A percentile compares a stretch with the other conserved stretches of the same genome.
Evolutionary conservation across 2,329 filamentous ascomycete species (phyloP).

Genomic region (Apiospora arundinis): DNA sequence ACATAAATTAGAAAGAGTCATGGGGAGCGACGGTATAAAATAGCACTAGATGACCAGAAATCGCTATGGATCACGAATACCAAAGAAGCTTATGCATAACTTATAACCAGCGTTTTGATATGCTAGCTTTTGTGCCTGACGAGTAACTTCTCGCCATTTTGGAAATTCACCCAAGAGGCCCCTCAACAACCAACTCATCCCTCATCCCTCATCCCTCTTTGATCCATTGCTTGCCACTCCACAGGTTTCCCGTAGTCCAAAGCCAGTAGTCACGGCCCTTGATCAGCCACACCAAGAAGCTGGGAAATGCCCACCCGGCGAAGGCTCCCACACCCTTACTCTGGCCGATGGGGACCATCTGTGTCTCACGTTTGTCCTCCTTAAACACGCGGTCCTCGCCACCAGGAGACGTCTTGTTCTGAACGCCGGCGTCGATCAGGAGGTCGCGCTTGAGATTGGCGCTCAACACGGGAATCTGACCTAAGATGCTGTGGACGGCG

Average conservation of each 20-base stretch:
- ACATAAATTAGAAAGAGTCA: too few species aligned
- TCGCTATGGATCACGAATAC: too few species aligned
- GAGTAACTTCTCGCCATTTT: too few species aligned
- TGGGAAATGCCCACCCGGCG: constrained; percentile 50
- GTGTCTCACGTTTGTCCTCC: constrained; percentile 51
- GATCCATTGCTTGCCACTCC: constrained; percentile 58
- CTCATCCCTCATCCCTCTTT: constrained; percentile 49
- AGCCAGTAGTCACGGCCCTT: constrained; percentile 60
- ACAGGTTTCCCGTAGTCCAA: constrained; percentile 53
- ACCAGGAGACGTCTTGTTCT: constrained; percentile 23
- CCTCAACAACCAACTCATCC: too few species aligned
- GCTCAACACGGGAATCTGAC: constrained; percentile 49
- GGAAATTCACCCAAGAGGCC: too few species aligned
- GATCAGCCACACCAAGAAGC: constrained; percentile 53
- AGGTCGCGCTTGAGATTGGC: constrained; percentile 57
- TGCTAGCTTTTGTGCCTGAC: too few species aligned
- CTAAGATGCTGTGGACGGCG: constrained; percentile 49
- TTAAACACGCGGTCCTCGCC: constrained; percentile 44
- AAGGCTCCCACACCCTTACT: constrained; percentile 52
- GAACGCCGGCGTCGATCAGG: constrained; percentile 41
- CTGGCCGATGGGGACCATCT: constrained; percentile 54
- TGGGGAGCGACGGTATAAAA: too few species aligned
- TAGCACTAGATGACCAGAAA: too few species aligned
- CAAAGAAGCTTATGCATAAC: too few species aligned
- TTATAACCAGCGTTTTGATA: too few species aligned